These are phyloP conservation scores for Oryza coarctata DNA, from an alignment of 176 grass and related monocot species.

Conservation along the genomic window DNA sequence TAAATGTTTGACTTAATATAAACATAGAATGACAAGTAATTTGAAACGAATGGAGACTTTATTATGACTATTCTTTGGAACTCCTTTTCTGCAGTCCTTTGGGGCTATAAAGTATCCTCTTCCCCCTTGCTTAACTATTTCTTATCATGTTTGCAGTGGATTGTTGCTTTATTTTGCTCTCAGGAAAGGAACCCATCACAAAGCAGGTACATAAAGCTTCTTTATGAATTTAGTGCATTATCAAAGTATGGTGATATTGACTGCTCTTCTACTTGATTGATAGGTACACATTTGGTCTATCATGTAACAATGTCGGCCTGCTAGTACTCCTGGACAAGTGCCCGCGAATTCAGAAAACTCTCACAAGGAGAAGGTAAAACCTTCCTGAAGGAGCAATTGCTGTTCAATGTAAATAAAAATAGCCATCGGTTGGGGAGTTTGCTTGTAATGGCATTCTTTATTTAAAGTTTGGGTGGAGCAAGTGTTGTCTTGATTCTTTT, in stretches of 20 bases:
- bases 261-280: slow-evolving; percentile 29
- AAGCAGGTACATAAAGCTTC: slow-evolving; percentile 49
- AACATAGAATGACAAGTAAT: too few species aligned
- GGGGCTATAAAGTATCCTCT: neutral
- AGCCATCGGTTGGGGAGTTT: slow-evolving; percentile 41
- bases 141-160: slow-evolving; percentile 50
- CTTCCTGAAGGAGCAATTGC: slow-evolving; percentile 1
- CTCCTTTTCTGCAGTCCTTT: neutral
- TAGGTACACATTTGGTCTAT: slow-evolving; percentile 81
- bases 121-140: slow-evolving; percentile 5
- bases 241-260: slow-evolving; percentile 32
- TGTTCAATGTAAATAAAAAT: slow-evolving; percentile 54
- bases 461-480: slow-evolving; percentile 23
- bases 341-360: slow-evolving; percentile 56
- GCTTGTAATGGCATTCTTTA: slow-evolving; percentile 33
- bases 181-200: slow-evolving; percentile 56
- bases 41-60: too few species aligned
- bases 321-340: slow-evolving; percentile 79
- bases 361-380: slow-evolving; percentile 37
- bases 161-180: slow-evolving; percentile 41
- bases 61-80: neutral
- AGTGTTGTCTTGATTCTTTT: slow-evolving; percentile 52
- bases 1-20: too few species aligned
- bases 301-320: slow-evolving; percentile 75
- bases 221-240: slow-evolving; percentile 8